Percentiles rank a stretch among this genome's conserved stretches.
phyloP scores from a whole-genome alignment of 1,284 basidiomycete species.

The Pholiota adiposa region DNA sequence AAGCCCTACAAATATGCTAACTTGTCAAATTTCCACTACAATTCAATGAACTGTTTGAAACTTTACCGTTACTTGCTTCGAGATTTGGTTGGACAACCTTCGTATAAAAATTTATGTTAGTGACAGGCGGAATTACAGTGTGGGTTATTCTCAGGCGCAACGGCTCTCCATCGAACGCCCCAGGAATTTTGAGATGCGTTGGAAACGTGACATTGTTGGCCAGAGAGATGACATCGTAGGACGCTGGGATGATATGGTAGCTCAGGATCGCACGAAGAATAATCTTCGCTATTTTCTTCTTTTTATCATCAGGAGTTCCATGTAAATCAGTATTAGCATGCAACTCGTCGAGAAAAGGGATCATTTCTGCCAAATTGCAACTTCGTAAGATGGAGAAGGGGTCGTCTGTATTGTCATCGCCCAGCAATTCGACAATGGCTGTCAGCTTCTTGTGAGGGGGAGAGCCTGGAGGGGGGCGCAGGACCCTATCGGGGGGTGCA shows the following conservation, averaged over 20 bases:
- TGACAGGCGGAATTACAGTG: conserved; percentile 32
- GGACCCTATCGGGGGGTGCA: conserved; percentile 49
- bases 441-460: neutral
- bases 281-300: conserved; percentile 55
- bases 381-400: conserved; percentile 10
- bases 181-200: conserved; percentile 55
- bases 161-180: conserved; percentile 56
- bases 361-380: conserved; percentile 16
- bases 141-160: conserved; percentile 58
- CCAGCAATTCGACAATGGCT: neutral
- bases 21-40: no score
- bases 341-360: conserved; percentile 22
- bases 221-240: conserved; percentile 44
- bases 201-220: conserved; percentile 64
- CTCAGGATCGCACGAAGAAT: conserved; percentile 60
- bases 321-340: conserved; percentile 3
- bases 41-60: no score
- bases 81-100: conserved; percentile 51
- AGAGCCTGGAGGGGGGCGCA: conserved; percentile 31
- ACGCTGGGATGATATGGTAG: conserved; percentile 66
- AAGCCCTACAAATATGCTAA: conserved; percentile 51
- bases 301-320: no score
- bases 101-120: conserved; percentile 58
- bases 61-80: conserved; percentile 63
- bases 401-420: conserved; percentile 1